Conservation (phyloP, 371 early-diverging fungal genomes). For the Apophysomyces variabilis region DNA sequence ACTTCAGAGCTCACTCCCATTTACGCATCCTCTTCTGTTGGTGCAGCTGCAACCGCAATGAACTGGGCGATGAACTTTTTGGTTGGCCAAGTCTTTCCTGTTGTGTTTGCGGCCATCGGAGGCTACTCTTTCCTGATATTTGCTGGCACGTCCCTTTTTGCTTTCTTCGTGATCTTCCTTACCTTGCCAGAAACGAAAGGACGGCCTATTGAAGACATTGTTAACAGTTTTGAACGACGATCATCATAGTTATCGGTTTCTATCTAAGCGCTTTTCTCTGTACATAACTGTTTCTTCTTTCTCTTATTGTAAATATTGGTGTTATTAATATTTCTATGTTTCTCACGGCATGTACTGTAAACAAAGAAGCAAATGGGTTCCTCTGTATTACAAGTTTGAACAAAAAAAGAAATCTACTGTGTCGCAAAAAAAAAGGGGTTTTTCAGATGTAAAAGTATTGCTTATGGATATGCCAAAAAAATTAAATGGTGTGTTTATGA, state of each 20-base stretch:
- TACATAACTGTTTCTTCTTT: not conserved
- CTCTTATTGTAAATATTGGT: too few relatives aligned
- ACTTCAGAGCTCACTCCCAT: constrained; percentile 75
- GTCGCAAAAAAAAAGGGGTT: not conserved
- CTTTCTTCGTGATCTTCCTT: constrained; percentile 32
- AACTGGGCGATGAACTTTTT: constrained; percentile 64
- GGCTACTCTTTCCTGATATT: constrained; percentile 75
- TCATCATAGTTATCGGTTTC: not conserved
- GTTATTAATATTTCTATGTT: too few relatives aligned
- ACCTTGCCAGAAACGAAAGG: constrained; percentile 74
- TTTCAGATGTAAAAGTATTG: not conserved
- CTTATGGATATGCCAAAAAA: constrained; percentile 12
- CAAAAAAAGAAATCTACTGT: not conserved
- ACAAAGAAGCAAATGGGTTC: too few relatives aligned
- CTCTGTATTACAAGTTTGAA: not conserved
- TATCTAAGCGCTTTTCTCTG: not conserved
- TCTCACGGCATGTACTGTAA: too few relatives aligned
- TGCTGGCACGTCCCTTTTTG: constrained; percentile 31
- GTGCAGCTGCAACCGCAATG: constrained; percentile 56
- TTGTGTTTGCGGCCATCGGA: constrained; percentile 60
- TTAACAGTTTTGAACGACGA: not conserved
- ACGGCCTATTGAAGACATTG: constrained; percentile 63
- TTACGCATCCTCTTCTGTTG: constrained; percentile 62
- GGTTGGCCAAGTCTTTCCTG: constrained; percentile 65
- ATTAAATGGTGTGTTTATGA: constrained; percentile 31